phyloP scores from a whole-genome alignment of 495 filamentous ascomycete species.

The Darksidea phi region DNA sequence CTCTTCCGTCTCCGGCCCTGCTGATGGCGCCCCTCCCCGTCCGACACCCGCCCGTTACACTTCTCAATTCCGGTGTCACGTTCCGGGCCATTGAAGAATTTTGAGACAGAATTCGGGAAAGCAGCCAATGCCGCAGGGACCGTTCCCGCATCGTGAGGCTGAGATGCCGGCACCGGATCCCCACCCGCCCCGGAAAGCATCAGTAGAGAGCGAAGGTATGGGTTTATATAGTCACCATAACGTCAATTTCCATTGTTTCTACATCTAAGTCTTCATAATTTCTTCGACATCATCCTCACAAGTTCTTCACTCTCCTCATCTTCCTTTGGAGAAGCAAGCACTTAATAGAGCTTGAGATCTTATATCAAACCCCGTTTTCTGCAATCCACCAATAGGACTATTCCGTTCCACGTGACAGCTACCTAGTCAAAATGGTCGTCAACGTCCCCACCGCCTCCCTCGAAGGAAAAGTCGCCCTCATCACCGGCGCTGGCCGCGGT shows the following conservation, averaged over 20 bases:
- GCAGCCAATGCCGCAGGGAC: neutral
- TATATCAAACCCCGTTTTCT: neutral
- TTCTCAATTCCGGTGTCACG: slow-evolving; percentile 21
- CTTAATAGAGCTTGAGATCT: slow-evolving; percentile 1
- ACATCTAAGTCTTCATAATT: neutral
- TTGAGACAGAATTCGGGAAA: neutral
- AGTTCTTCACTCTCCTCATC: slow-evolving; percentile 3
- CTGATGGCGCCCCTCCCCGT: slow-evolving; percentile 17
- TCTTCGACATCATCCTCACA: neutral
- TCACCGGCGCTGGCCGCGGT: slow-evolving; percentile 57
- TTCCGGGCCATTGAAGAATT: slow-evolving; percentile 19
- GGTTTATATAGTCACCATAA: slow-evolving; percentile 32
- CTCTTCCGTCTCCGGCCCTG: slow-evolving; percentile 5
- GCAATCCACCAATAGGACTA: neutral
- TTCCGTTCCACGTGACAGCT: slow-evolving; percentile 9
- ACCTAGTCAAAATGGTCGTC: slow-evolving; percentile 32
- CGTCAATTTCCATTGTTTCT: slow-evolving; percentile 2
- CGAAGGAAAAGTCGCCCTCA: slow-evolving; percentile 67
- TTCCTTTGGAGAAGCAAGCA: slow-evolving; percentile 2
- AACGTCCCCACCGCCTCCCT: slow-evolving; percentile 47
- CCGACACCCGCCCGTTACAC: slow-evolving; percentile 12
- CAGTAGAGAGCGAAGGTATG: neutral
- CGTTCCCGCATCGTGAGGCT: neutral
- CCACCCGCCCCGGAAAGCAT: slow-evolving; percentile 11
- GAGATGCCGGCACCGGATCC: slow-evolving; percentile 32